Evolutionary conservation across 1,284 basidiomycete genomes (phyloP).

Genomic region (Boletus holoroseus): DNA sequence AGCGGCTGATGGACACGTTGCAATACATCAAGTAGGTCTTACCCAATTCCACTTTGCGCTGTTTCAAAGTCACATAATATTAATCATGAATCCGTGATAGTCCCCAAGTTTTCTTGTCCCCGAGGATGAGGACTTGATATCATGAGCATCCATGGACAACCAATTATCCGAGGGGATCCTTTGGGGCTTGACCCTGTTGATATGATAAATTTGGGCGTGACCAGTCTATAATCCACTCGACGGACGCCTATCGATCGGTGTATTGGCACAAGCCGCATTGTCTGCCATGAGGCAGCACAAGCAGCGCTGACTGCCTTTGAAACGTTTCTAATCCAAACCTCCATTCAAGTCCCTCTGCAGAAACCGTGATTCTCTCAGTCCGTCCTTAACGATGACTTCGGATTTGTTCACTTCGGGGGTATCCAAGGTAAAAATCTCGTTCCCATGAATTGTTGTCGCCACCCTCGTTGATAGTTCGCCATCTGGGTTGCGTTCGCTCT

Average conservation of each 20-base stretch:
- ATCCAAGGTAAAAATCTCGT: slow-evolving; percentile 1
- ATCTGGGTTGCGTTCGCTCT: background rate
- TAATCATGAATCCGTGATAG: background rate
- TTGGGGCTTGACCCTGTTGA: slow-evolving; percentile 9
- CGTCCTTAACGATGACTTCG: slow-evolving; percentile 8
- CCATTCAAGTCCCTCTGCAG: slow-evolving; percentile 7
- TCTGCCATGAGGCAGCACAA: slow-evolving; percentile 24
- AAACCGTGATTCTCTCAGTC: background rate
- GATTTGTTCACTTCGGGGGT: slow-evolving; percentile 10
- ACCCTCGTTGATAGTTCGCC: slow-evolving; percentile 4
- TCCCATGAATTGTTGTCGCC: background rate
- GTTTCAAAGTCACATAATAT: slow-evolving; percentile 4
- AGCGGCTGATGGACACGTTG: slow-evolving; percentile 19
- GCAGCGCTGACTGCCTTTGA: slow-evolving; percentile 7
- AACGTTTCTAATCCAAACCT: slow-evolving; percentile 9
- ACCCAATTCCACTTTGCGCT: slow-evolving; percentile 3
- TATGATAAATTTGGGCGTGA: background rate
- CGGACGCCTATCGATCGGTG: slow-evolving; percentile 13
- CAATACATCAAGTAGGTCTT: slow-evolving; percentile 13
- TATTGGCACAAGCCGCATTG: slow-evolving; percentile 20
- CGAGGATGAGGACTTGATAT: slow-evolving; percentile 2
- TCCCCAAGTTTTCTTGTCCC: background rate
- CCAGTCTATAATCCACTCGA: background rate
- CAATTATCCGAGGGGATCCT: slow-evolving; percentile 8
- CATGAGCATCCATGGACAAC: slow-evolving; percentile 3